Evolutionary conservation across 2,329 filamentous ascomycete species (phyloP).

Genomic region (Sporothrix curviconia): DNA sequence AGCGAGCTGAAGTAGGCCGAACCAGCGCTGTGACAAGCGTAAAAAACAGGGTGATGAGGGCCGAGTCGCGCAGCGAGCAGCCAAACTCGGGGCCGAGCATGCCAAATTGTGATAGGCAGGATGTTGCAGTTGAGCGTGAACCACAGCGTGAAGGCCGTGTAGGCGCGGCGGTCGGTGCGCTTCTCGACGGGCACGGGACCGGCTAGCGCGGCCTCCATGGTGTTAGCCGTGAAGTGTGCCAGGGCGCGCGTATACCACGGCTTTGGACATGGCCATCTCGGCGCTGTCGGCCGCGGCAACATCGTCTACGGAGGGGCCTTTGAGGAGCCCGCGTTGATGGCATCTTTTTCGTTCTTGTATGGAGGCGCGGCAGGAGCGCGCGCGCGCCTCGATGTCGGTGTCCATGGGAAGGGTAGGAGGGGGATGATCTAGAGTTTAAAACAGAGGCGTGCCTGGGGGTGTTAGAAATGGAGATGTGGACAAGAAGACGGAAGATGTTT

Average conservation of each 20-base stretch:
- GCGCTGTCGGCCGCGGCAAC: background rate
- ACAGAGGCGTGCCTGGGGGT: too few relatives aligned
- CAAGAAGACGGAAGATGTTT: too few relatives aligned
- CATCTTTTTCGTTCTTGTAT: background rate
- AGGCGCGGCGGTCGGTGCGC: slow-evolving; percentile 34
- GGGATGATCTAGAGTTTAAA: too few relatives aligned
- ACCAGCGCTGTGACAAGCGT: slow-evolving; percentile 46
- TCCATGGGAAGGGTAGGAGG: background rate
- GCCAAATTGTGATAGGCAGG: slow-evolving; percentile 52
- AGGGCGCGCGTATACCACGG: background rate
- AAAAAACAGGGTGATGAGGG: slow-evolving; percentile 59
- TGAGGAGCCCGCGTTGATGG: background rate
- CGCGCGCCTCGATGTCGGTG: background rate
- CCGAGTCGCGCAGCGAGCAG: slow-evolving; percentile 48
- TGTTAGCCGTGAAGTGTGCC: background rate
- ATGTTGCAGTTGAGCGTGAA: slow-evolving; percentile 44
- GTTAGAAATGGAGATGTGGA: too few relatives aligned
- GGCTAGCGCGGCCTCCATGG: slow-evolving; percentile 37
- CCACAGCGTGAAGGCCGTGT: slow-evolving; percentile 44
- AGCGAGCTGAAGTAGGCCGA: slow-evolving; percentile 51
- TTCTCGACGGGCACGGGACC: slow-evolving; percentile 37
- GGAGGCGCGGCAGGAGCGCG: background rate
- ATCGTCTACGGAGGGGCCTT: background rate
- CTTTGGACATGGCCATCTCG: background rate
- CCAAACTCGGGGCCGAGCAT: slow-evolving; percentile 53